Percentiles rank a stretch among this genome's conserved stretches.
Conservation (phyloP, 257 asterid genomes). For the Solanum chiquidenum region DNA sequence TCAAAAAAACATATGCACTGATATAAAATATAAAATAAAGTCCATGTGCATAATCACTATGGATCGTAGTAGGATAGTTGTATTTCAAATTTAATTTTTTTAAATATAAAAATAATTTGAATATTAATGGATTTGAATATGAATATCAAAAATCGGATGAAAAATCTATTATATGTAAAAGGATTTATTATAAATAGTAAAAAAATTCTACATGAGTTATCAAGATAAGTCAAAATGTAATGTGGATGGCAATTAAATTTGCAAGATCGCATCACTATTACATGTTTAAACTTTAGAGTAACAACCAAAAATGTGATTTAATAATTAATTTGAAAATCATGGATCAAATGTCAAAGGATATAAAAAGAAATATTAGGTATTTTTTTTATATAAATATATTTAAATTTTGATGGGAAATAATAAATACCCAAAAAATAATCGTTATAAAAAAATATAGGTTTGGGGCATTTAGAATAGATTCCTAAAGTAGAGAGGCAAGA, state of each 20-base stretch:
- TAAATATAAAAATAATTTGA: neutral
- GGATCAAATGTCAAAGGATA: neutral
- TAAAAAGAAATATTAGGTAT: neutral
- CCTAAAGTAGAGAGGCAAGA: neutral
- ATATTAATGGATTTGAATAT: neutral
- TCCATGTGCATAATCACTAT: neutral
- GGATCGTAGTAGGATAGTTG: neutral
- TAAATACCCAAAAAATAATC: neutral
- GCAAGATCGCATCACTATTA: neutral
- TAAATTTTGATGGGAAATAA: neutral
- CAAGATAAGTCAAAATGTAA: neutral
- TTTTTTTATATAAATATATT: neutral
- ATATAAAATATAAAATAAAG: neutral
- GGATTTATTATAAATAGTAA: neutral
- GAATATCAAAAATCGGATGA: accelerated
- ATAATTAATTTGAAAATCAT: no score
- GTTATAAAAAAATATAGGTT: neutral
- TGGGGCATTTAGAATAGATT: neutral
- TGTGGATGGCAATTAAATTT: neutral
- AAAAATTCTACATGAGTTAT: neutral
- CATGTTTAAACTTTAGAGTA: neutral
- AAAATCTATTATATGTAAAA: neutral
- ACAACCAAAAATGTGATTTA: neutral
- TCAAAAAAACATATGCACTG: neutral
- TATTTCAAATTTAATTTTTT: neutral